Evolutionary conservation across 768 basidiomycete genomes (phyloP).

Genomic region (Tephrocybe sp.): DNA sequence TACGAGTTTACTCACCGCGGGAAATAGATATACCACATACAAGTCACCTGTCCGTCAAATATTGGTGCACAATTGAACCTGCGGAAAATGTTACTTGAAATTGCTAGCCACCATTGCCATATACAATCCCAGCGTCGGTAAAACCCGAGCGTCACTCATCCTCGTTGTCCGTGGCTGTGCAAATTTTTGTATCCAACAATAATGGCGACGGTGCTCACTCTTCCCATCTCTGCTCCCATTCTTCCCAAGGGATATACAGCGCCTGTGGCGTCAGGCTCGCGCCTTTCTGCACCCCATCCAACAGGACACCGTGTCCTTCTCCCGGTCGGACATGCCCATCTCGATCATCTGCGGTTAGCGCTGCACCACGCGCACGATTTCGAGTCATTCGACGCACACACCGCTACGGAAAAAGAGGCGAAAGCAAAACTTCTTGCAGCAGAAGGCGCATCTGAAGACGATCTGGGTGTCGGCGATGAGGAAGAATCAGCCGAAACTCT

Average conservation of each 20-base stretch:
- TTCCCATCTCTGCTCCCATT: conserved; percentile 28
- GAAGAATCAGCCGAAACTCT: conserved; percentile 72
- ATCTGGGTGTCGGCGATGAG: conserved; percentile 93
- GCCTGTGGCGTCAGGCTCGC: conserved; percentile 30
- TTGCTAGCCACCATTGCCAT: too few species aligned
- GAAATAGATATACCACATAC: too few species aligned
- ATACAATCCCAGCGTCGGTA: too few species aligned
- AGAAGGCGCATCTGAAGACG: conserved; percentile 67
- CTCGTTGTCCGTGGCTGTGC: background rate
- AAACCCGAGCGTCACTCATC: too few species aligned
- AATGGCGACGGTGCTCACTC: conserved; percentile 26
- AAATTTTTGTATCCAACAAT: background rate
- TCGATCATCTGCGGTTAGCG: conserved; percentile 77
- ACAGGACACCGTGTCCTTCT: conserved; percentile 54
- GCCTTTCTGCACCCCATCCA: conserved; percentile 35
- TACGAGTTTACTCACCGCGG: too few species aligned
- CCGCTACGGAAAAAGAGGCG: conserved; percentile 38
- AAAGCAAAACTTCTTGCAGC: conserved; percentile 46
- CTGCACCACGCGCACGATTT: conserved; percentile 79
- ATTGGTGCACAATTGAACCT: too few species aligned
- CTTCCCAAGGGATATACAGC: conserved; percentile 46
- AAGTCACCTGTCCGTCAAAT: too few species aligned
- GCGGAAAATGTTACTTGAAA: too few species aligned
- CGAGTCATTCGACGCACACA: conserved; percentile 75
- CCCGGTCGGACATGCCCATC: conserved; percentile 86